Base-by-base conservation (phyloP, 202 grass and related monocot species). In the Schoenoplectus triqueter region DNA sequence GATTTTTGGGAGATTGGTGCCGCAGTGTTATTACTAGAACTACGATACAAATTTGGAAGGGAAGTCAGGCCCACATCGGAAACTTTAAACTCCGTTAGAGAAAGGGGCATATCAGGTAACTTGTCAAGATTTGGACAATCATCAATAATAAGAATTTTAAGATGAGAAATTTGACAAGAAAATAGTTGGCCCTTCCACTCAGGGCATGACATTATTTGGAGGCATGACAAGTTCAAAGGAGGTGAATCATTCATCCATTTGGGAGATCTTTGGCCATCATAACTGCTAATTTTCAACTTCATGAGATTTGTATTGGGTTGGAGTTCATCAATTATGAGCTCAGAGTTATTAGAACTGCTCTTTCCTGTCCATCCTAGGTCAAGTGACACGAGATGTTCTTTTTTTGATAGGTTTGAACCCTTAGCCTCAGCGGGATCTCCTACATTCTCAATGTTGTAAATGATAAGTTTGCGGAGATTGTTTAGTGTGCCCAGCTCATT, bases 381-480 rank as follows among this genome's bases (percentile, higher is more conserved):
- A 22, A 92, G 49, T 78, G 66, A 69, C 54, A 80, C 81, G 18
- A 92, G 65, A 52, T 86, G 13, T 56, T 44, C 8, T 57, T 90
- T 92, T 5, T 64, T 2, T 4, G 5, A 72, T 65, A 91, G 68
- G 31, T 77, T 17, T 19, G 85, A 85, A 22, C 65, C 78, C 42
- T 39, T 19, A 80, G 80, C 86, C 84, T 92, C 88, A 22, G 76
- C 72, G 11, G 10, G 63, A 80, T 69, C 73, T 62, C 7, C 31
- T 86, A 88, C 82, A 69, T 87, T 86, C 68, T 89, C 85, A 65
- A 89, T 85, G 78, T 67, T 74, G 46, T 84, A 71, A 0, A 87
- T 80, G 20, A 9, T 46, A 62, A 90, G 55, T 41, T 71, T 17
- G 8, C 82, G 83, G 10, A 92, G 91, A 39, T 90, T 55, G 3